Evolutionary conservation across 2,329 filamentous ascomycete genomes (phyloP).

Genomic region (Aspergillus fructus): DNA sequence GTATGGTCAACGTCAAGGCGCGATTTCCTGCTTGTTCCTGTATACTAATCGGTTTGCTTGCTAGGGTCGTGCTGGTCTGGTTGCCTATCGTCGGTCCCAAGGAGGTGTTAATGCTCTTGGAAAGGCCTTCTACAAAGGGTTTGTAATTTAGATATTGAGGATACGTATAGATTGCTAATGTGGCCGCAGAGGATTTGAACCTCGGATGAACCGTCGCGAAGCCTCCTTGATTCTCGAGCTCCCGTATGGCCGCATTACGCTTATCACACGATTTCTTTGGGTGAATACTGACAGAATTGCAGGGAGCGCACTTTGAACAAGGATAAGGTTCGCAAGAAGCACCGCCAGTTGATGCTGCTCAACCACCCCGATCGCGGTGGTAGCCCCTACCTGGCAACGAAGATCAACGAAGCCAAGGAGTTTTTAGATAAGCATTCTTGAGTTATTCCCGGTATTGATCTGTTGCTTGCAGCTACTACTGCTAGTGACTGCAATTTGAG

Average conservation of each 20-base stretch:
- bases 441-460: background rate
- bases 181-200: conserved; percentile 71
- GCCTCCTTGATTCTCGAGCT: conserved; percentile 87
- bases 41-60: conserved; percentile 18
- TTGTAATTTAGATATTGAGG: conserved; percentile 10
- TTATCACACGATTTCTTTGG: background rate
- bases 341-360: conserved; percentile 91
- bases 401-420: conserved; percentile 98
- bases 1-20: conserved; percentile 52
- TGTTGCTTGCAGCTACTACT: too few species aligned
- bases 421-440: conserved; percentile 73
- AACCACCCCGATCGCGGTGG: conserved; percentile 98
- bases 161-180: conserved; percentile 13
- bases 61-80: conserved; percentile 86
- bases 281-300: conserved; percentile 13
- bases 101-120: conserved; percentile 70
- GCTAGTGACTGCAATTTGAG: background rate
- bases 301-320: conserved; percentile 87
- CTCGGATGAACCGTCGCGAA: conserved; percentile 89
- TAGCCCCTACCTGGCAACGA: conserved; percentile 93
- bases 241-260: conserved; percentile 58
- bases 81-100: conserved; percentile 80
- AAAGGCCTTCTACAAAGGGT: conserved; percentile 92
- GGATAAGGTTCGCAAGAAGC: conserved; percentile 92
- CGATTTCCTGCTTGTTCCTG: background rate